Evolutionary conservation across 78 protist species (phyloP).

Genomic region (Diacronema lutheri): DNA sequence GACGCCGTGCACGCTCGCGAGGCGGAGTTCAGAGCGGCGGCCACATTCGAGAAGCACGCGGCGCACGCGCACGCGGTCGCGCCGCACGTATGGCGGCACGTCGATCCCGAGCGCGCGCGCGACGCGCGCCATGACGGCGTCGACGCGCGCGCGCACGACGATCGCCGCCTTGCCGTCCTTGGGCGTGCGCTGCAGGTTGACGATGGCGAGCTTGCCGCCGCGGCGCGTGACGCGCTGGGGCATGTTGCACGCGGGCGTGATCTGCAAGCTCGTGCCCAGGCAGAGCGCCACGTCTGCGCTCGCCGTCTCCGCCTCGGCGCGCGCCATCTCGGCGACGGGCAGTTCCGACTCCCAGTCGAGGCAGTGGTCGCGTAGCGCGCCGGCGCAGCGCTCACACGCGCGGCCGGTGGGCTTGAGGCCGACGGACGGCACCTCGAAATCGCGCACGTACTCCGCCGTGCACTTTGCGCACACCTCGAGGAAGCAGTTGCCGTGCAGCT

Average conservation of each 20-base stretch:
- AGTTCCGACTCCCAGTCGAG: slow-evolving; percentile 4
- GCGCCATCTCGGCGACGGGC: neutral
- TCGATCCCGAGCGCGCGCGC: neutral
- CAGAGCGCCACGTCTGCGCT: neutral
- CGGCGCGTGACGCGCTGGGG: neutral
- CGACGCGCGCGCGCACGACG: neutral
- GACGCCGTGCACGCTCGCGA: no score
- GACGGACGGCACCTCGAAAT: neutral
- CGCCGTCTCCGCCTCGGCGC: neutral
- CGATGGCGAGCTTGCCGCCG: slow-evolving; percentile 16
- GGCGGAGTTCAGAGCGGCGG: neutral
- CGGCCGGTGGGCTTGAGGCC: slow-evolving; percentile 22
- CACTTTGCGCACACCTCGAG: neutral
- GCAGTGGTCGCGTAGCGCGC: neutral
- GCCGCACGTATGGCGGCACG: neutral
- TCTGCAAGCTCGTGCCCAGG: slow-evolving; percentile 11
- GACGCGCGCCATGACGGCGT: neutral
- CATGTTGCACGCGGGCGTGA: slow-evolving; percentile 23
- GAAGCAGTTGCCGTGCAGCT: slow-evolving; percentile 23
- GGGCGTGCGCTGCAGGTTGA: slow-evolving; percentile 26
- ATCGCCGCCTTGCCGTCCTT: neutral
- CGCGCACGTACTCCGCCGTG: neutral
- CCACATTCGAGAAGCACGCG: neutral
- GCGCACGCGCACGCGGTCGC: neutral
- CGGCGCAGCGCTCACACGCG: neutral